Conservation (phyloP, 2,329 filamentous ascomycete species). For the Xylaria sp. region DNA sequence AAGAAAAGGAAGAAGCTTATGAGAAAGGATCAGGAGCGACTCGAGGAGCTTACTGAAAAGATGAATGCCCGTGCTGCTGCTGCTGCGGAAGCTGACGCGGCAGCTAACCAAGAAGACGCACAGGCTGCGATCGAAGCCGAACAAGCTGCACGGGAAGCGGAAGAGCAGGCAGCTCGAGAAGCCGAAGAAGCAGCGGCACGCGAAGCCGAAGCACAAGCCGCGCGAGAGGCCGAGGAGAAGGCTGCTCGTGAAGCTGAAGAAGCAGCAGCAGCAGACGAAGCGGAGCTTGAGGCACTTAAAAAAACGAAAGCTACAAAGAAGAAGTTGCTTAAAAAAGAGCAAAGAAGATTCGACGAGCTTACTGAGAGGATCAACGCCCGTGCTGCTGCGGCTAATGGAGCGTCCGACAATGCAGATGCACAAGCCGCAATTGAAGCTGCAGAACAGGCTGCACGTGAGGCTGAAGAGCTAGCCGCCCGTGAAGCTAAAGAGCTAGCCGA, state of each 20-base stretch:
- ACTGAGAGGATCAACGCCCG: slow-evolving; percentile 29
- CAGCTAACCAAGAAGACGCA: slow-evolving; percentile 24
- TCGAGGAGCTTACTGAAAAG: slow-evolving; percentile 30
- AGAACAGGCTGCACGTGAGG: slow-evolving; percentile 39
- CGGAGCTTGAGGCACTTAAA: slow-evolving; percentile 24
- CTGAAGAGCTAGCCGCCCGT: slow-evolving; percentile 35
- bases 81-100: slow-evolving; percentile 11
- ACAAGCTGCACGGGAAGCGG: slow-evolving; percentile 24
- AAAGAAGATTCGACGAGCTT: slow-evolving; percentile 35
- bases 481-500: slow-evolving; percentile 21
- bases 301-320: slow-evolving; percentile 23
- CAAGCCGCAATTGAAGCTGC: slow-evolving; percentile 43
- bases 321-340: slow-evolving; percentile 25
- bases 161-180: slow-evolving; percentile 45
- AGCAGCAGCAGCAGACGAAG: slow-evolving; percentile 36
- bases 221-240: slow-evolving; percentile 30
- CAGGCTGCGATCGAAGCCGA: slow-evolving; percentile 34
- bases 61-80: slow-evolving; percentile 31
- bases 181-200: slow-evolving; percentile 13
- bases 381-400: slow-evolving; percentile 35
- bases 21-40: slow-evolving; percentile 28
- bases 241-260: slow-evolving; percentile 36
- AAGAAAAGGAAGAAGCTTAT: slow-evolving; percentile 27
- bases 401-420: slow-evolving; percentile 36
- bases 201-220: slow-evolving; percentile 20